Conservation (phyloP, 495 filamentous ascomycete genomes). For the Trichodelitschia bisporula region DNA sequence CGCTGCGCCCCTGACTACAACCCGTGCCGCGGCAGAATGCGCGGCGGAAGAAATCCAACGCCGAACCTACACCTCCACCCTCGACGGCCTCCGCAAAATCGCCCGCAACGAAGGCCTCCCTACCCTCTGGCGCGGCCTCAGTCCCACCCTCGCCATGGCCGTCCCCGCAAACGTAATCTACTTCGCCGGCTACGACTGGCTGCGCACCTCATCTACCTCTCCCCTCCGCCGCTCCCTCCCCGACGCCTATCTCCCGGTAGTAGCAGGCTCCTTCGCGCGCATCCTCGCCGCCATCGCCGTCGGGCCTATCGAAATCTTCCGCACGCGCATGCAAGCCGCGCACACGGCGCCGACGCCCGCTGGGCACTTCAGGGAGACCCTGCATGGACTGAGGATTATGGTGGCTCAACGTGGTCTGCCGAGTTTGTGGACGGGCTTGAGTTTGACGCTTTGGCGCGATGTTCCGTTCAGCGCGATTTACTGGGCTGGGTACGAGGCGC, state of each 20-base stretch:
- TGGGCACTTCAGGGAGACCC: conserved; percentile 46
- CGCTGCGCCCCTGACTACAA: conserved; percentile 15
- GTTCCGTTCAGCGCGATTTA: conserved; percentile 93
- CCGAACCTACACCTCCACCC: conserved; percentile 64
- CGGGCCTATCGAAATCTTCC: conserved; percentile 82
- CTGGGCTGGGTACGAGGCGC: conserved; percentile 89
- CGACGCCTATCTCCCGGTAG: conserved; percentile 48
- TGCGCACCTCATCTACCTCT: conserved; percentile 43
- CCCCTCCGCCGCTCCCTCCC: conserved; percentile 32
- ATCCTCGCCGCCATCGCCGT: conserved; percentile 61
- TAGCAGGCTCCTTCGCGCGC: conserved; percentile 56
- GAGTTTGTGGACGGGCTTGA: conserved; percentile 81
- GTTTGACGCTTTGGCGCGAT: conserved; percentile 84
- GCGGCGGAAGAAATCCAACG: conserved; percentile 68
- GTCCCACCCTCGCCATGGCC: conserved; percentile 81
- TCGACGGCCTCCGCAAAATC: conserved; percentile 86
- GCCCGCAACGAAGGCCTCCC: conserved; percentile 76
- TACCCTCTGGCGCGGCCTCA: conserved; percentile 81
- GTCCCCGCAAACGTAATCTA: conserved; percentile 95
- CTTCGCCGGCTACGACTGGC: conserved; percentile 94
- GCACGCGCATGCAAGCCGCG: conserved; percentile 75
- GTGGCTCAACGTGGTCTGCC: conserved; percentile 46
- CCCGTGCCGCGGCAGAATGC: conserved; percentile 33
- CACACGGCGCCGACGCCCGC: conserved; percentile 23
- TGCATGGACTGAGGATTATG: conserved; percentile 55